These are phyloP conservation scores for Chimonanthus salicifolius DNA, from an alignment of 164 flowering plant species.

Conservation along the genomic window DNA sequence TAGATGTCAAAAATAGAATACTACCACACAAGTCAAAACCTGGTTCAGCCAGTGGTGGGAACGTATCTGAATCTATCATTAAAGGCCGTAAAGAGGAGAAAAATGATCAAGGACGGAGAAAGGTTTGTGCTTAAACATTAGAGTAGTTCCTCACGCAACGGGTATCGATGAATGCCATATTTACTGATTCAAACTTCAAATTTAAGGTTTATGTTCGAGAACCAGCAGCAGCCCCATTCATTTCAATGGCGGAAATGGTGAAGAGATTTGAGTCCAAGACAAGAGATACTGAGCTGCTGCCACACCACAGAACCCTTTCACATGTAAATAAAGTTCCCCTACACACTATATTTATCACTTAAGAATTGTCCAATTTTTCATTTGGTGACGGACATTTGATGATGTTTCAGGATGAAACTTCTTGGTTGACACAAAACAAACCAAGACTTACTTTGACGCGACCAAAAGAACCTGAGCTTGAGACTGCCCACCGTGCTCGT, in stretches of 20 bases:
- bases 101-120: constrained; percentile 27
- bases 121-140: constrained; percentile 38
- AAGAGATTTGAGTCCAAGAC: constrained; percentile 74
- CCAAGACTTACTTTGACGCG: constrained; percentile 70
- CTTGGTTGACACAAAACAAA: constrained; percentile 37
- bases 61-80: constrained; percentile 23
- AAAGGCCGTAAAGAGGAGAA: constrained; percentile 41
- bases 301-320: constrained; percentile 30
- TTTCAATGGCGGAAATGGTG: constrained; percentile 85
- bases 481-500: constrained; percentile 72
- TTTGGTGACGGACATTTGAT: background rate
- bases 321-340: constrained; percentile 31
- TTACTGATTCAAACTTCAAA: constrained; percentile 9
- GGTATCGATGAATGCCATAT: background rate
- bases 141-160: background rate
- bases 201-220: constrained; percentile 73
- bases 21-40: constrained; percentile 70
- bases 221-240: constrained; percentile 44
- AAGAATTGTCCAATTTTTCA: too few relatives aligned
- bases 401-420: constrained; percentile 29
- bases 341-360: background rate
- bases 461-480: constrained; percentile 83
- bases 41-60: constrained; percentile 27
- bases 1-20: constrained; percentile 50
- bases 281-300: constrained; percentile 45